Conservation (phyloP, 371 early-diverging fungal species). For the Dichotomocladium elegans region DNA sequence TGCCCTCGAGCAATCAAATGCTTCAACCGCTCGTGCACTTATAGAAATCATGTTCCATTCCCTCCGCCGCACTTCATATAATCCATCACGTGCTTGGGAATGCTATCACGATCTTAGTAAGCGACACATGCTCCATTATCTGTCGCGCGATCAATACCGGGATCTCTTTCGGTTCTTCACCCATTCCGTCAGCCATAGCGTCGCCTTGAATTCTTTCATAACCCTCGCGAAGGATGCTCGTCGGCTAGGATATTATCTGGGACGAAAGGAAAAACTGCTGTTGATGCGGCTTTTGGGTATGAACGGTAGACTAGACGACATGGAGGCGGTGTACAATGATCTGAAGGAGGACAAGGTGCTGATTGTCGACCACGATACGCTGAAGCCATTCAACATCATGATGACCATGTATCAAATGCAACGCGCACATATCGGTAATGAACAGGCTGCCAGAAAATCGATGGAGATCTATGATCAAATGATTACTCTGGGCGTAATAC, state of each 20-base stretch:
- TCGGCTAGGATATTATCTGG: slow-evolving; percentile 24
- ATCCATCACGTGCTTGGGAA: slow-evolving; percentile 41
- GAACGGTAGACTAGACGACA: slow-evolving; percentile 33
- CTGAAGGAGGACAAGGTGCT: slow-evolving; percentile 8
- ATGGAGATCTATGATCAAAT: slow-evolving; percentile 31
- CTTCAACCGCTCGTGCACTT: slow-evolving; percentile 29
- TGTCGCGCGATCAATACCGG: slow-evolving; percentile 31
- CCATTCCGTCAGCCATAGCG: slow-evolving; percentile 1
- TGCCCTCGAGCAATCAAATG: slow-evolving; percentile 39
- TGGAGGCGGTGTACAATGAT: slow-evolving; percentile 36
- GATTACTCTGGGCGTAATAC: slow-evolving; percentile 22
- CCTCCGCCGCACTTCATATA: slow-evolving; percentile 13
- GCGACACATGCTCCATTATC: slow-evolving; percentile 23
- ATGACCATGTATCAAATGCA: slow-evolving; percentile 28
- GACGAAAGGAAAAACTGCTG: slow-evolving; percentile 27
- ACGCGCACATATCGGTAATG: slow-evolving; percentile 9
- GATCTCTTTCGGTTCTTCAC: slow-evolving; percentile 25
- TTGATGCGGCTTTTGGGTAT: slow-evolving; percentile 35
- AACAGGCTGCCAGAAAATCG: slow-evolving; percentile 20
- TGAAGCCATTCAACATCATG: slow-evolving; percentile 34
- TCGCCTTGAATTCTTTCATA: slow-evolving; percentile 24
- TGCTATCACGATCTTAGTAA: slow-evolving; percentile 34
- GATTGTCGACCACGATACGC: slow-evolving; percentile 13
- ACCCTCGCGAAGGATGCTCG: slow-evolving; percentile 41
- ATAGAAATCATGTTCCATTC: slow-evolving; percentile 21